A percentile compares a stretch with the other conserved stretches of the same genome.
These are phyloP conservation scores for Phylloporus sp. DNA, from an alignment of 768 basidiomycete genomes.

Conservation along the genomic window DNA sequence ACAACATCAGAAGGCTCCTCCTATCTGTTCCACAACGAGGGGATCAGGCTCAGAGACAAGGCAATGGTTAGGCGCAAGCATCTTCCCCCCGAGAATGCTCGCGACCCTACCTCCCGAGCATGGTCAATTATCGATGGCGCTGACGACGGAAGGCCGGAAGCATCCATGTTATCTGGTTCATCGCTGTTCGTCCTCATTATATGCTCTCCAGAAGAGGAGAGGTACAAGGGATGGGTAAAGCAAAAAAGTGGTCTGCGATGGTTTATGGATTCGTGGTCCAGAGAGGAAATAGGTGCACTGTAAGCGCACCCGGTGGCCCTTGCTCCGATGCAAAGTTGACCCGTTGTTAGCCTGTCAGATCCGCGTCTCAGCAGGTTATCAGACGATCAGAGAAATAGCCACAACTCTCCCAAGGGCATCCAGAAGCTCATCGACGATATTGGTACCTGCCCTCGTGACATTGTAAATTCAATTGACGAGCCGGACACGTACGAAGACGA, in stretches of 20 bases:
- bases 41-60: background rate
- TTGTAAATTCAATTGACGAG: background rate
- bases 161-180: no score
- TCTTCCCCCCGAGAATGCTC: background rate
- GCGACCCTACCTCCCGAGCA: background rate
- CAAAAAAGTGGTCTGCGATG: background rate
- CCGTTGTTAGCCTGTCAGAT: background rate
- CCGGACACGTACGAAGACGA: no score
- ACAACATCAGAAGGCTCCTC: background rate
- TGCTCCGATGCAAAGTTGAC: background rate
- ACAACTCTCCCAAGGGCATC: background rate
- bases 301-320: background rate
- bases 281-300: background rate
- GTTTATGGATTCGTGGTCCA: background rate
- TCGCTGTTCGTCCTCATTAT: background rate
- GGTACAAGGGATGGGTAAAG: background rate
- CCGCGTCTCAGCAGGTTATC: background rate
- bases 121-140: background rate
- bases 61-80: background rate
- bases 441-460: background rate
- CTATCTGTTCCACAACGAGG: background rate
- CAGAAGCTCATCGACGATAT: background rate
- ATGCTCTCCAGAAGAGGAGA: background rate
- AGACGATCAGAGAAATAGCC: background rate
- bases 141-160: background rate